Base-by-base conservation (phyloP, 2,329 filamentous ascomycete species). In the Ilyonectria sp. region DNA sequence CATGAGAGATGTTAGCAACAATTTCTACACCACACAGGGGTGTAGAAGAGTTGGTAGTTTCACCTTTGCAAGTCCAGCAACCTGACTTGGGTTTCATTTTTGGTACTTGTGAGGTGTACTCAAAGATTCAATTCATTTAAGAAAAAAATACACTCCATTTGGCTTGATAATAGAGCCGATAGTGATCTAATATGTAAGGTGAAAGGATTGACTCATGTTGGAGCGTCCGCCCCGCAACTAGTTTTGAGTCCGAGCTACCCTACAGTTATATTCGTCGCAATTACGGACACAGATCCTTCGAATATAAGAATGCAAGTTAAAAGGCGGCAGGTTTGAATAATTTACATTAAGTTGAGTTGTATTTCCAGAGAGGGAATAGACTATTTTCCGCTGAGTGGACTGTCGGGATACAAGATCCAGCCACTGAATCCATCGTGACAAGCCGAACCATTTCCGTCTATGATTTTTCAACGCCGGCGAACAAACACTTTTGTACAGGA, bases 1-100 rank as follows among this genome's bases (percentile, higher is more conserved):
- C 46, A 46, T 43, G 21, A 46, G 60, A 33, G 26, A 17, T 11
- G 50, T 59, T 47, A 57, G 55, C 15, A 19, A 55, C 15, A 19
- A 31, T 21, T 21, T 11, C 11, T 53, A 2, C 2, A 1, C 8
- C 19, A 21, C 21, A 9, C 1, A 26, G 33, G 56, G 29, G 26
- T 19, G 19, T 33, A 7, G 19, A 13, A 33, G 33, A 13, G 26
- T 23, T 9, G 17, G 21, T 4, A n/a, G 31, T 8, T 60, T 49
- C 50, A 70, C 69, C 23, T 40, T 69, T 70, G 46, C 69, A 70
- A 23, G 66, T 70, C 69, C 69, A 70, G 35, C 69, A 70, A 6
- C 69, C 56, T 4, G 54, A 59, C 35, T 47, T 65, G 10, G 65
- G 33, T 31, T 19, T 57, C 65, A 68, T 65, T 13, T 26, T 23